A percentile compares a stretch with the other conserved stretches of the same genome.
phyloP scores from a whole-genome alignment of 2,329 filamentous ascomycete species.

The Diaporthe citrichinensis region DNA sequence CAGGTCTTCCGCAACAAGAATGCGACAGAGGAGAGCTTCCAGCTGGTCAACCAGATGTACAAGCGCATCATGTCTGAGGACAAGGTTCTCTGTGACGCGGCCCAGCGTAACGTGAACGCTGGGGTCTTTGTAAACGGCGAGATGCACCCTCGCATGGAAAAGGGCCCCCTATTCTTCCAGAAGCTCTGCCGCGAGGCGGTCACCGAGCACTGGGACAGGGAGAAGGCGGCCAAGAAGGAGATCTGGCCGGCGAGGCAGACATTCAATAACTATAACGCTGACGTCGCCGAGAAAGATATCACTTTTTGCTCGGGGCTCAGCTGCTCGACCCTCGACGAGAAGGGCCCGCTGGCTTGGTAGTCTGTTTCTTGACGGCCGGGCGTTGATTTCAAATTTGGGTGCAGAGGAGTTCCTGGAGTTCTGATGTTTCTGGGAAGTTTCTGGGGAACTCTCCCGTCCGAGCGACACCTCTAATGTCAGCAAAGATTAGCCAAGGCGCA shows the following conservation, averaged over 20 bases:
- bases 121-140: constrained; percentile 75
- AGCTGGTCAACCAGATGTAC: constrained; percentile 70
- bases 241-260: constrained; percentile 52
- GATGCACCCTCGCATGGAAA: constrained; percentile 72
- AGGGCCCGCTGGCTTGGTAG: constrained; percentile 29
- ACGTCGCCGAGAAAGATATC: constrained; percentile 29
- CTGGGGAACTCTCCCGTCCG: not conserved
- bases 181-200: constrained; percentile 47
- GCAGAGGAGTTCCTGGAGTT: constrained; percentile 17
- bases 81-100: constrained; percentile 71
- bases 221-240: constrained; percentile 44
- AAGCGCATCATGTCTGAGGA: constrained; percentile 76
- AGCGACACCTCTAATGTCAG: not conserved
- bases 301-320: constrained; percentile 31
- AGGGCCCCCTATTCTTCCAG: constrained; percentile 67
- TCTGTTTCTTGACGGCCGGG: not conserved
- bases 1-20: constrained; percentile 75
- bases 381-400: not conserved
- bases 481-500: not conserved
- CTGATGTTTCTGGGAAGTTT: not conserved
- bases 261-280: constrained; percentile 24
- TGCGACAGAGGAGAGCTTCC: constrained; percentile 71
- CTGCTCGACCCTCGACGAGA: constrained; percentile 34
- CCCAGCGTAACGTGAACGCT: constrained; percentile 72
- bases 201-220: constrained; percentile 48